phyloP scores from a whole-genome alignment of 2,329 filamentous ascomycete species.

The Xylaria sp. region DNA sequence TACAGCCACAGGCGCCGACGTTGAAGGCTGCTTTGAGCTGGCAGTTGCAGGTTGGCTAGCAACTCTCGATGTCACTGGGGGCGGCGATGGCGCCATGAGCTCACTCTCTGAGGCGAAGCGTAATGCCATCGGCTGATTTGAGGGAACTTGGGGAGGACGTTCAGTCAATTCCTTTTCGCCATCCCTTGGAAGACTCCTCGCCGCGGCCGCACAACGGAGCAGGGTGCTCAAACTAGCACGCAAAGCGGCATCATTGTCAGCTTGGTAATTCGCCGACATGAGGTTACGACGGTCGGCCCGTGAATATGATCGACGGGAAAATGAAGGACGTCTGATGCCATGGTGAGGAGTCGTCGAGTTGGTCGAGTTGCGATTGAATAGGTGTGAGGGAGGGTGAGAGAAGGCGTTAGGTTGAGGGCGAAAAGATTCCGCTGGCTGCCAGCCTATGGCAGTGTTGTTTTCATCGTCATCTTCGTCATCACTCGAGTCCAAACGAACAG shows the following conservation, averaged over 20 bases:
- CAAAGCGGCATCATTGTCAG: conserved; percentile 88
- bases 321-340: conserved; percentile 42
- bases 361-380: conserved; percentile 46
- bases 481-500: conserved; percentile 40
- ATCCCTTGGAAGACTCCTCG: conserved; percentile 70
- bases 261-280: conserved; percentile 68
- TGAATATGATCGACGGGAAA: conserved; percentile 44
- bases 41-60: conserved; percentile 18
- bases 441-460: conserved; percentile 74
- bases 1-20: conserved; percentile 11
- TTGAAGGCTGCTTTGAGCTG: conserved; percentile 10
- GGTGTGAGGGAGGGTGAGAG: conserved; percentile 65
- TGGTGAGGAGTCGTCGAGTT: conserved; percentile 46
- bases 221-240: conserved; percentile 91
- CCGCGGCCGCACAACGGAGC: conserved; percentile 89
- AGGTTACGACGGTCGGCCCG: conserved; percentile 49
- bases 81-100: conserved; percentile 39
- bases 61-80: conserved; percentile 21
- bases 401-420: conserved; percentile 90
- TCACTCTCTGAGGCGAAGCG: conserved; percentile 58
- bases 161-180: conserved; percentile 38
- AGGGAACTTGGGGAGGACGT: conserved; percentile 39
- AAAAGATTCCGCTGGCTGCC: conserved; percentile 54
- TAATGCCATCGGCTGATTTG: conserved; percentile 52
- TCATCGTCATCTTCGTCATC: conserved; percentile 62